Evolutionary conservation across 208 protist genomes (phyloP).

Genomic region (Trypanosoma platydactyli): DNA sequence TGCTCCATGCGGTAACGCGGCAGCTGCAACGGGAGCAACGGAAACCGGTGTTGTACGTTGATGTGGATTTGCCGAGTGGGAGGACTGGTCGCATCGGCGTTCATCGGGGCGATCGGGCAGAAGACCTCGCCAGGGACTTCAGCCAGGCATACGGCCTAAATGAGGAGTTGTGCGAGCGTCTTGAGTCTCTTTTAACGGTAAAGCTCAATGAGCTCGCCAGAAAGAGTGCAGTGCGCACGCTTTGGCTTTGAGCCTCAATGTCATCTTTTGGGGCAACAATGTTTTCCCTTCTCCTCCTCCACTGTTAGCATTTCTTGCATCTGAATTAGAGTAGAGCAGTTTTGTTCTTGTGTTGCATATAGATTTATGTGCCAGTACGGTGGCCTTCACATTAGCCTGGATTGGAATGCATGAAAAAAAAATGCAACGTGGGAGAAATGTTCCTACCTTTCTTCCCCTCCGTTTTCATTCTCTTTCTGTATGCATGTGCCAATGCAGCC

Average conservation of each 20-base stretch:
- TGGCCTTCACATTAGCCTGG: too few relatives aligned
- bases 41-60: conserved; percentile 45
- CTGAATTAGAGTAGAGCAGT: too few relatives aligned
- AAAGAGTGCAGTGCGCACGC: conserved; percentile 9
- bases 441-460: too few relatives aligned
- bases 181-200: conserved; percentile 25
- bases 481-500: too few relatives aligned
- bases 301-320: background rate
- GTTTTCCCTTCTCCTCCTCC: conserved; percentile 2
- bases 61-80: conserved; percentile 46
- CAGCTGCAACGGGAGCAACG: conserved; percentile 13
- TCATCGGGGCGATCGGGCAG: conserved; percentile 37
- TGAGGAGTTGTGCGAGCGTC: conserved; percentile 13
- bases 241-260: conserved; percentile 10
- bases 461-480: too few relatives aligned
- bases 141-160: conserved; percentile 33
- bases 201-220: conserved; percentile 16
- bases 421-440: too few relatives aligned
- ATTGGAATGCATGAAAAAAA: too few relatives aligned
- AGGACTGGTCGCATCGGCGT: conserved; percentile 47
- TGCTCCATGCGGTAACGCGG: conserved; percentile 16
- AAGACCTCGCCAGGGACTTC: conserved; percentile 39
- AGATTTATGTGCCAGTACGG: too few relatives aligned
- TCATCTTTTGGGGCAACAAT: background rate
- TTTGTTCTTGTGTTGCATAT: too few relatives aligned